A percentile compares a stretch with the other conserved stretches of the same genome.
phyloP scores from a whole-genome alignment of 164 flowering plant genomes.

The Nymphaea thermarum region DNA sequence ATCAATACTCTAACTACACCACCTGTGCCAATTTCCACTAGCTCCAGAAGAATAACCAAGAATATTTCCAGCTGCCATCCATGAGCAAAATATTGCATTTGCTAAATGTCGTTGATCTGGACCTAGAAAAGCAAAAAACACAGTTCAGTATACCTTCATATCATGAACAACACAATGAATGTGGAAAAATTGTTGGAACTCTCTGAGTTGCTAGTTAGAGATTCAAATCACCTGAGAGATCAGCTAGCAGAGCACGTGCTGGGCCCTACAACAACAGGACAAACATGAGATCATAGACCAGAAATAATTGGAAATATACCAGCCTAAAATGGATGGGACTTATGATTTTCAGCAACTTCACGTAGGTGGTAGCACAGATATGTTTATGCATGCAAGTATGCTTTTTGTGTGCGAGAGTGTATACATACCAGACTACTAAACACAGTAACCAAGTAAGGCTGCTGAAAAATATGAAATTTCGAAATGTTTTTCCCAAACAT shows the following conservation, averaged over 20 bases:
- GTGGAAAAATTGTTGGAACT: conserved; percentile 3
- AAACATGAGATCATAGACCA: not conserved
- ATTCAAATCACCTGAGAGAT: conserved; percentile 66
- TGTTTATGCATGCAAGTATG: too few species aligned
- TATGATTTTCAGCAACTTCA: not conserved
- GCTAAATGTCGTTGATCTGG: conserved; percentile 82
- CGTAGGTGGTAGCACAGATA: too few species aligned
- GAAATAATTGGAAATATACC: not conserved
- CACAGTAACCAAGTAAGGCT: too few species aligned
- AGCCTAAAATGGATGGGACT: not conserved
- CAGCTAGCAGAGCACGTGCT: conserved; percentile 98
- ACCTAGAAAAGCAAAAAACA: conserved; percentile 23
- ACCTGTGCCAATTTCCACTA: conserved; percentile 92
- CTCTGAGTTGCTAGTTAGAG: not conserved
- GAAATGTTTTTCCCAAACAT: too few species aligned
- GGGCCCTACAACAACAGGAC: conserved; percentile 52
- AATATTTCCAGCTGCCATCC: conserved; percentile 99
- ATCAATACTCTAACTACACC: conserved; percentile 2
- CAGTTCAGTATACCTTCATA: not conserved
- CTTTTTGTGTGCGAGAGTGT: too few species aligned
- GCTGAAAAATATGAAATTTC: too few species aligned
- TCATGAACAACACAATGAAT: not conserved
- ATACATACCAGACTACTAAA: too few species aligned
- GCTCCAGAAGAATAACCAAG: conserved; percentile 94
- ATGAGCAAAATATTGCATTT: conserved; percentile 89